Percentiles rank a stretch among this genome's conserved stretches.
phyloP scores from a whole-genome alignment of 805 yeast genomes.

The Ogataea angusta region DNA sequence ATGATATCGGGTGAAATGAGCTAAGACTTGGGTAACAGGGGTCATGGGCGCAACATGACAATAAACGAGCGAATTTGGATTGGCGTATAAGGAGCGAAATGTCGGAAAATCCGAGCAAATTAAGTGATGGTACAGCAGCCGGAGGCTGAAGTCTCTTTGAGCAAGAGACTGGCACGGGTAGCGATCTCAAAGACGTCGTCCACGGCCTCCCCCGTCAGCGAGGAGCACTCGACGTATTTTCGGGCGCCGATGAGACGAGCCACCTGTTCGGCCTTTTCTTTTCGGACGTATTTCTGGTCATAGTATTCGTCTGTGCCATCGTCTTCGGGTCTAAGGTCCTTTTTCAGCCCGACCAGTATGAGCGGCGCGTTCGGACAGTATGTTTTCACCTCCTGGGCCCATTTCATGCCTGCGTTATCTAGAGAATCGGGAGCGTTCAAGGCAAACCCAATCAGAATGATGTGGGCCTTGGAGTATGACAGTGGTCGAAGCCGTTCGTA shows the following conservation, averaged over 20 bases:
- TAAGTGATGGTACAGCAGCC: slow-evolving; percentile 40
- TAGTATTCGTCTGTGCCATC: slow-evolving; percentile 33
- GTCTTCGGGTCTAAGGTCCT: slow-evolving; percentile 58
- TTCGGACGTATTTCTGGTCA: slow-evolving; percentile 47
- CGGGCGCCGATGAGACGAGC: slow-evolving; percentile 82
- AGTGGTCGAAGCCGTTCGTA: slow-evolving; percentile 86
- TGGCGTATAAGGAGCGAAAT: slow-evolving; percentile 5
- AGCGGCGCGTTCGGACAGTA: slow-evolving; percentile 81
- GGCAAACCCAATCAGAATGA: slow-evolving; percentile 82
- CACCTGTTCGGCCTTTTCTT: slow-evolving; percentile 59
- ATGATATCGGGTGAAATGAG: not conserved
- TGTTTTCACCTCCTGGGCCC: slow-evolving; percentile 80
- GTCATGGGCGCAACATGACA: not conserved
- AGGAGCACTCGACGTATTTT: slow-evolving; percentile 81
- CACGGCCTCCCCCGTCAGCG: slow-evolving; percentile 91
- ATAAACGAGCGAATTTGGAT: not conserved
- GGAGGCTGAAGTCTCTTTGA: slow-evolving; percentile 43
- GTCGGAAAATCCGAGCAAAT: slow-evolving; percentile 3
- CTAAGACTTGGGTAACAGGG: not conserved
- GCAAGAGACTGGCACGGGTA: slow-evolving; percentile 73
- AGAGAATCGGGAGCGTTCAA: slow-evolving; percentile 81
- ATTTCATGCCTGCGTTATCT: slow-evolving; percentile 76
- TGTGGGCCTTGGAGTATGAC: slow-evolving; percentile 84
- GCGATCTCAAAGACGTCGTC: slow-evolving; percentile 93
- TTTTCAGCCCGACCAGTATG: slow-evolving; percentile 78